These are phyloP conservation scores for Puccinia polysora DNA, from an alignment of 1,284 basidiomycete genomes.

Conservation along the genomic window DNA sequence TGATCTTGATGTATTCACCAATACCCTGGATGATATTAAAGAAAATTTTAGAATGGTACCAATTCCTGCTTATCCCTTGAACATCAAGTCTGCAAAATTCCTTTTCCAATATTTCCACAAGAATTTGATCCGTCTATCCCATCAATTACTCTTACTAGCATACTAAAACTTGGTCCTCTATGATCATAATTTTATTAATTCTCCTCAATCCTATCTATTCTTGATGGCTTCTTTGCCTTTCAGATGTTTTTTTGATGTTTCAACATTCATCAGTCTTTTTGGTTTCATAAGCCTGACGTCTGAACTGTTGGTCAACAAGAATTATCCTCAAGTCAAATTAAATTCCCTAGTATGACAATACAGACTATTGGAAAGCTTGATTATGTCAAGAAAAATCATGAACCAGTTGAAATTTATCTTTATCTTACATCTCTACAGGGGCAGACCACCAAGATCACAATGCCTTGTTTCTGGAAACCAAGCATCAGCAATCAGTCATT, in stretches of 20 bases:
- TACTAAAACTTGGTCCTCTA: conserved; percentile 69
- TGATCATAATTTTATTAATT: conserved; percentile 69
- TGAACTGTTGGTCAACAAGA: conserved; percentile 72
- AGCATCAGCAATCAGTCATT: too few species aligned
- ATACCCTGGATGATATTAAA: conserved; percentile 75
- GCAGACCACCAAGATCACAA: too few species aligned
- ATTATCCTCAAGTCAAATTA: too few species aligned
- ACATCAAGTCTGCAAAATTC: conserved; percentile 66
- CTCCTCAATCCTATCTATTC: conserved; percentile 82
- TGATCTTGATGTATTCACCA: conserved; percentile 78
- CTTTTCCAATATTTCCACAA: conserved; percentile 78
- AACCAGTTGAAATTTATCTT: too few species aligned
- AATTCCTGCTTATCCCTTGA: conserved; percentile 80
- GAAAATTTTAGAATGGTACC: conserved; percentile 77
- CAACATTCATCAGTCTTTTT: conserved; percentile 75
- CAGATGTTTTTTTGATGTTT: conserved; percentile 90
- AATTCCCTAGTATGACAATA: too few species aligned
- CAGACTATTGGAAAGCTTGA: too few species aligned
- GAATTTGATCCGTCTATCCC: conserved; percentile 74
- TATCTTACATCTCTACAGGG: too few species aligned
- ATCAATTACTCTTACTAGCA: conserved; percentile 69
- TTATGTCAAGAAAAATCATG: too few species aligned
- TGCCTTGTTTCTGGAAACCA: too few species aligned
- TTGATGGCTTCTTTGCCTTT: conserved; percentile 91
- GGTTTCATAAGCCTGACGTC: conserved; percentile 81